Evolutionary conservation across 2,329 filamentous ascomycete species (phyloP).

Genomic region (Tolypocladium amazonense): DNA sequence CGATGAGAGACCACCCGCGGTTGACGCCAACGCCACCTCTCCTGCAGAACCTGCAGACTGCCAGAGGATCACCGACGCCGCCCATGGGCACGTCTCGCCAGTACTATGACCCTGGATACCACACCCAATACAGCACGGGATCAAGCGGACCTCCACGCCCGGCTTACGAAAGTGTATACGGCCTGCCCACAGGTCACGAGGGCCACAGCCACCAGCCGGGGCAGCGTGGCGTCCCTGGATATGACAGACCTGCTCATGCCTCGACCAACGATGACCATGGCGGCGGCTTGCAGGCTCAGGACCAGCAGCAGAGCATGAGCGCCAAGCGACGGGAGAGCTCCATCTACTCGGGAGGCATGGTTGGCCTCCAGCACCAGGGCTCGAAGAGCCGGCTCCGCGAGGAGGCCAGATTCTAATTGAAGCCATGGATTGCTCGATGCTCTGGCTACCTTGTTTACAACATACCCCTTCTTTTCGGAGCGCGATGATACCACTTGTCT

Average conservation of each 20-base stretch:
- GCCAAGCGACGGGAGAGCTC: constrained; percentile 47
- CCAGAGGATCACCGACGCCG: constrained; percentile 33
- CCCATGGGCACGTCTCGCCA: constrained; percentile 15
- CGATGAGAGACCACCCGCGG: constrained; percentile 17
- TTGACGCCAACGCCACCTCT: constrained; percentile 41
- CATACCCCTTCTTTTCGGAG: background rate
- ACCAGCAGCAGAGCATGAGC: constrained; percentile 16
- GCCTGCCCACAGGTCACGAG: constrained; percentile 14
- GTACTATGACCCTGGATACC: constrained; percentile 34
- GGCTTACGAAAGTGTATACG: constrained; percentile 34
- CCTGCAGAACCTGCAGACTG: constrained; percentile 17
- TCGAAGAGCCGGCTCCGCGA: constrained; percentile 45
- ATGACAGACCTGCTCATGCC: constrained; percentile 27
- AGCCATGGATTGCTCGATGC: background rate
- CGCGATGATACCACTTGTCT: background rate
- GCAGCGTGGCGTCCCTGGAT: constrained; percentile 18
- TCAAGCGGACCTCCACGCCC: constrained; percentile 21
- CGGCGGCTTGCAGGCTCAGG: constrained; percentile 2
- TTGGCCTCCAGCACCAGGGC: constrained; percentile 36
- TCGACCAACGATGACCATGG: constrained; percentile 12
- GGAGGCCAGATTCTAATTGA: constrained; percentile 34
- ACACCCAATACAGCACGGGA: constrained; percentile 23
- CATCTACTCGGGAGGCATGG: constrained; percentile 42
- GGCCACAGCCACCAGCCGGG: constrained; percentile 6
- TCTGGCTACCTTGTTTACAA: background rate